Base-by-base conservation (phyloP, 176 grass and related monocot species). In the Alopecurus myosuroides region DNA sequence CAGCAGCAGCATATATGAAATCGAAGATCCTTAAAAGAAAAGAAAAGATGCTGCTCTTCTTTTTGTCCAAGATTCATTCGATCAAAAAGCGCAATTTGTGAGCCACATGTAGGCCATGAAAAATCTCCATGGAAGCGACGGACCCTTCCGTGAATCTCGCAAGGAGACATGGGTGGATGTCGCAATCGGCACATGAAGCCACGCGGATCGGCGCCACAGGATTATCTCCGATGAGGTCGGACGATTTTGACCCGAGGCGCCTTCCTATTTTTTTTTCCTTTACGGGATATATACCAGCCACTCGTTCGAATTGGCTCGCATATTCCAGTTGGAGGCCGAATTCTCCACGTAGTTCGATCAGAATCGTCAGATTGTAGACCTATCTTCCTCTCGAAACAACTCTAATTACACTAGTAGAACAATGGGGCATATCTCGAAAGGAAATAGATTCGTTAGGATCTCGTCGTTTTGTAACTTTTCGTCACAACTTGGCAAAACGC, bases 181-280 rank as follows among this genome's bases (percentile, higher is more conserved):
- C 75, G 57, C 65, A 10, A 87, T 87, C 84, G 42, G 55, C 52
- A 52, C 12, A 10, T 3, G 70, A 30, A 26, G 76, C 52, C 80
- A 62, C 50, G 20, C 2, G 19, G 65, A 79, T 44, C 14, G 12
- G 15, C 28, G 11, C 78, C 84, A 73, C 73, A 86, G 64, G 35
- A 62, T 77, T 4, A 62, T 77, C 53, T 18, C 19, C 28, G 62
- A 34, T 82, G 78, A 82, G 78, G 78, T 86, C 42, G 25, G 88
- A 86, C 26, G 84, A 90, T 83, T 3, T 73, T 86, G 84, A 74
- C 72, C 73, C 18, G 28, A 49, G 30, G 51, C 23, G 30, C 18
- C 39, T 58, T 13, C 36, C n/a, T n/a, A n/a, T n/a, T n/a, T n/a
- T n/a, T 40, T 71, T 41, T 42, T 69, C 58, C 50, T 60, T 33